These are phyloP conservation scores for Fusarium equiseti DNA, from an alignment of 2,329 filamentous ascomycete species.

Conservation along the genomic window DNA sequence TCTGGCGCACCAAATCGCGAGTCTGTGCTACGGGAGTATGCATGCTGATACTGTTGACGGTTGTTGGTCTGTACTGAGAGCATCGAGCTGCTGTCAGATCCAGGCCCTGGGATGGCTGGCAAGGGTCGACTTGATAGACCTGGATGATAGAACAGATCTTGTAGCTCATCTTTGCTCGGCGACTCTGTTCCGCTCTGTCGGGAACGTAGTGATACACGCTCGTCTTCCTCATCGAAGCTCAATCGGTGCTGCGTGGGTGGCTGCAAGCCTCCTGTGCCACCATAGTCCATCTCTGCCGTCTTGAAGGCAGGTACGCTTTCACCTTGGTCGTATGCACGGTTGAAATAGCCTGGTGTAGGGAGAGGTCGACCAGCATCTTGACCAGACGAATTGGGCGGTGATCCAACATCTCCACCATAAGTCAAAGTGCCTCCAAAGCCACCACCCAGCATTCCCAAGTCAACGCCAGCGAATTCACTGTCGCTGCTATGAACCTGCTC, in stretches of 20 bases:
- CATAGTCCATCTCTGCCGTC: slow-evolving; percentile 84
- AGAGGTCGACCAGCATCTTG: slow-evolving; percentile 62
- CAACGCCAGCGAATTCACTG: slow-evolving; percentile 76
- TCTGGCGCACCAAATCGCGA: slow-evolving; percentile 56
- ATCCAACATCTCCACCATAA: slow-evolving; percentile 63
- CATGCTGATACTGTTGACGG: slow-evolving; percentile 62
- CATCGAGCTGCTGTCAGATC: slow-evolving; percentile 70
- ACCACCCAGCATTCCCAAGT: slow-evolving; percentile 80
- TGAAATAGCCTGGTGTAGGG: slow-evolving; percentile 58
- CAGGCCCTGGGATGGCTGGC: slow-evolving; percentile 70
- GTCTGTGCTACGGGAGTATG: slow-evolving; percentile 63
- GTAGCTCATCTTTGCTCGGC: slow-evolving; percentile 77
- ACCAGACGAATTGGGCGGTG: slow-evolving; percentile 56
- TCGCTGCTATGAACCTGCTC: slow-evolving; percentile 70
- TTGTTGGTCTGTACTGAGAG: slow-evolving; percentile 58
- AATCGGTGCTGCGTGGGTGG: slow-evolving; percentile 78
- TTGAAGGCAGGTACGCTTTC: slow-evolving; percentile 58
- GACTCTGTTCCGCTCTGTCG: slow-evolving; percentile 73
- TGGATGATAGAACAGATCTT: slow-evolving; percentile 94
- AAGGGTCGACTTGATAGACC: slow-evolving; percentile 76
- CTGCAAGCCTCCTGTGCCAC: slow-evolving; percentile 88
- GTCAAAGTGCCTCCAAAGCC: slow-evolving; percentile 70
- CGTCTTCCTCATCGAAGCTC: slow-evolving; percentile 95
- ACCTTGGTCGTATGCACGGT: slow-evolving; percentile 45
- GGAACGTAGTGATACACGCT: slow-evolving; percentile 71